phyloP scores from a whole-genome alignment of 805 yeast species.

The Saccharomycopsis olivae region DNA sequence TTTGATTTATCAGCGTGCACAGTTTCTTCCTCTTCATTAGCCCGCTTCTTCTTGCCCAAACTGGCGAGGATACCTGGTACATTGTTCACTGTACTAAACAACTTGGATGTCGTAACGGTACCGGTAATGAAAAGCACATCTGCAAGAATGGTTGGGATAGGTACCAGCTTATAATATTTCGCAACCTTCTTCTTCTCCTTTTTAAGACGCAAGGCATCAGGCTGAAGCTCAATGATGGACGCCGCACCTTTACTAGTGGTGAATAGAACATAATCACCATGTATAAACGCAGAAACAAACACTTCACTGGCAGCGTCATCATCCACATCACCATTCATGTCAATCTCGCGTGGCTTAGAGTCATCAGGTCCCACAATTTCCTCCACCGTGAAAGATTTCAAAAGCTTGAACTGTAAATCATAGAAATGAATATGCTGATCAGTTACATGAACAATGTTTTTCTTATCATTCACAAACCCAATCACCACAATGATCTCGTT shows the following conservation, averaged over 20 bases:
- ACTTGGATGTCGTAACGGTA: conserved; percentile 5
- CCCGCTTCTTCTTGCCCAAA: conserved; percentile 2
- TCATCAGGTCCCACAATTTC: conserved; percentile 9
- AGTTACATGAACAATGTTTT: conserved; percentile 65
- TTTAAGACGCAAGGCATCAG: conserved; percentile 4
- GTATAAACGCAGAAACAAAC: conserved; percentile 10
- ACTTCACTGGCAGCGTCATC: conserved; percentile 10
- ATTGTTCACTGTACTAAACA: conserved; percentile 6
- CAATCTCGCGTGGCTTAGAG: conserved; percentile 14
- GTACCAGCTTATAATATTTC: conserved; percentile 11
- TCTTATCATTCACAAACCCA: conserved; percentile 44
- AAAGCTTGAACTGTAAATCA: conserved; percentile 43
- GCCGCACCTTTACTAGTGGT: conserved; percentile 16
- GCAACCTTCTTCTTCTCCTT: conserved; percentile 11
- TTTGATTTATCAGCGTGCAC: too few species aligned
- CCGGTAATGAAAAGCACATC: conserved; percentile 17
- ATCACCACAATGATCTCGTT: conserved; percentile 11
- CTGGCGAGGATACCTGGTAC: conserved; percentile 6
- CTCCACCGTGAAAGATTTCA: conserved; percentile 11
- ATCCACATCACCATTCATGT: conserved; percentile 17
- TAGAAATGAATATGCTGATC: conserved; percentile 53
- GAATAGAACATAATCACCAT: conserved; percentile 9
- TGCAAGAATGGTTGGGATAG: conserved; percentile 13
- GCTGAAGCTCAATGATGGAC: conserved; percentile 10
- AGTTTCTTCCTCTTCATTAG: too few species aligned